Evolutionary conservation across 495 filamentous ascomycete genomes (phyloP), one percentile per base, ranked within the genome.

Genomic region (Aspergillus baeticus): DNA sequence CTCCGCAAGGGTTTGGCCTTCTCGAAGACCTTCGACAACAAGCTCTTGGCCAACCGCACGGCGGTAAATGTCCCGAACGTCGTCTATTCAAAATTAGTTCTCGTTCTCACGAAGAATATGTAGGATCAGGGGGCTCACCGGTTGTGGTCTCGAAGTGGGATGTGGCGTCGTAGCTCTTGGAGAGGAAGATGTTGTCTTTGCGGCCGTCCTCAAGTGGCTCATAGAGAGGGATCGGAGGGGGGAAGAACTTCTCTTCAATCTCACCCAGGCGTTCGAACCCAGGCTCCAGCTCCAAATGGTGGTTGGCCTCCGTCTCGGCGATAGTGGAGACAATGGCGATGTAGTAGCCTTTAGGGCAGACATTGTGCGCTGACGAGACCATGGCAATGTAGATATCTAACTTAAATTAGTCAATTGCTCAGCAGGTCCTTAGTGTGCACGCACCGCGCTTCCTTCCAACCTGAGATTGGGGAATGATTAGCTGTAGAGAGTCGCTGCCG

Each of bases 301-400:
- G 92, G 80, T 99, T 98, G 57, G 87, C 85, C 58, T 84, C 77
- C 37, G 85, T 86, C 80, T 99, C 94, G 62, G 96, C 90, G 61
- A 99, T 96, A 55, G 95, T 99, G 46, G 91, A 96, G 50, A 99
- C 92, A 62, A 96, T 97, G 57, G 94, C 95, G 62, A 99, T 91
- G 78, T 96, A 98, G 82, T 97, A 98, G 38, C 92, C 94, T 81
- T 96, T 96, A 52, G 95, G 94, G 77, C 95, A 98, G 63, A 98
- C 95, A 68, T 96, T 98, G 80, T 98, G 95, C 8, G 93, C 90
- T 23, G 91, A 89, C 7, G 92, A 96, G 60, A 99, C 92, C 67
- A 94, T 85, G 44, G 95, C 93, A 69, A 99, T 91, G 79, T 99
- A 99, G 71, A 99, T 96, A 73, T 99, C 92, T 94, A 62, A 1